These are phyloP conservation scores for Entomortierella lignicola DNA, from an alignment of 192 early-diverging fungal species.

Conservation along the genomic window DNA sequence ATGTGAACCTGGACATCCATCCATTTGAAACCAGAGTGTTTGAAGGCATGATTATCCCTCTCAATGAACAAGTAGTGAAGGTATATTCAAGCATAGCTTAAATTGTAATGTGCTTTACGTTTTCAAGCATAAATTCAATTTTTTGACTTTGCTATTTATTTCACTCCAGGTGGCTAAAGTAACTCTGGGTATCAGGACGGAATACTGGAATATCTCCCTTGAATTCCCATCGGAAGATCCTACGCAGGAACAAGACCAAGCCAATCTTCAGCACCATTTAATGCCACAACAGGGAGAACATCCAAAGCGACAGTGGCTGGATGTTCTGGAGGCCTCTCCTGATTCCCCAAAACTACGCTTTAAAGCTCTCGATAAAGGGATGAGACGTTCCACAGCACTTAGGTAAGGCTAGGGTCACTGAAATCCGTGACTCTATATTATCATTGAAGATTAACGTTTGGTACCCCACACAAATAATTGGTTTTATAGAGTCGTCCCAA, in stretches of 20 bases:
- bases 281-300: conserved; percentile 17
- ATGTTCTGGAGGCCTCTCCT: conserved; percentile 1
- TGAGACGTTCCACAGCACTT: conserved; percentile 58
- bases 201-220: conserved; percentile 59
- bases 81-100: conserved; percentile 35
- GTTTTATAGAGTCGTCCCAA: conserved; percentile 60
- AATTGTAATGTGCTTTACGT: too few relatives aligned
- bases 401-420: not conserved
- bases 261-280: conserved; percentile 4
- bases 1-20: conserved; percentile 60
- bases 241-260: conserved; percentile 36
- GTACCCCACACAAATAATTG: not conserved
- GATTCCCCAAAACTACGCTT: conserved; percentile 33
- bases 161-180: conserved; percentile 55
- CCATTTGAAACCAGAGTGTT: conserved; percentile 65
- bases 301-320: conserved; percentile 29
- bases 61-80: conserved; percentile 68
- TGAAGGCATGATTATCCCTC: conserved; percentile 66
- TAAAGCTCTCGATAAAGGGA: conserved; percentile 63
- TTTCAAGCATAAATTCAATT: conserved; percentile 18
- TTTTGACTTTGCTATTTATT: conserved; percentile 8
- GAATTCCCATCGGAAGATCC: conserved; percentile 51
- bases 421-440: not conserved
- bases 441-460: not conserved
- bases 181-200: conserved; percentile 54